These are phyloP conservation scores for Cordyceps javanica DNA, from an alignment of 2,329 filamentous ascomycete species.

Conservation along the genomic window DNA sequence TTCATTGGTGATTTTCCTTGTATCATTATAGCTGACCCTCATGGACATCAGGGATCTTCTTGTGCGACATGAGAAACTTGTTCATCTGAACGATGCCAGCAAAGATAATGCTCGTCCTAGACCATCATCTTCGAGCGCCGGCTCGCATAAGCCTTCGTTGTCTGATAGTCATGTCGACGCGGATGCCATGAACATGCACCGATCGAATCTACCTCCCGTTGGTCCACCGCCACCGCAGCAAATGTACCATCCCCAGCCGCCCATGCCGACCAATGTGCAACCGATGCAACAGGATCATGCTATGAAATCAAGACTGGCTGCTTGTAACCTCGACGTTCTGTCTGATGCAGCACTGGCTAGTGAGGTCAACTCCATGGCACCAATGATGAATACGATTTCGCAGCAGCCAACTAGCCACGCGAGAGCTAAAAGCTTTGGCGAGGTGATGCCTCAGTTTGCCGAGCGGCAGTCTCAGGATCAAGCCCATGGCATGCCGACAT, in stretches of 20 bases:
- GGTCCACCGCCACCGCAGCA: constrained; percentile 19
- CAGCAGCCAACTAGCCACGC: constrained; percentile 35
- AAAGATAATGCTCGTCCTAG: constrained; percentile 47
- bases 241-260: constrained; percentile 18
- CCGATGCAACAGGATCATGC: constrained; percentile 39
- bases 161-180: constrained; percentile 41
- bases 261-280: constrained; percentile 18
- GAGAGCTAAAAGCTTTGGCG: constrained; percentile 44
- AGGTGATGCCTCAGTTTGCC: constrained; percentile 38
- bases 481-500: constrained; percentile 34
- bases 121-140: constrained; percentile 43
- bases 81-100: constrained; percentile 54
- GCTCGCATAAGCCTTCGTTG: constrained; percentile 38
- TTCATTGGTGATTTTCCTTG: constrained; percentile 9
- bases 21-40: constrained; percentile 38
- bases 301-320: constrained; percentile 37
- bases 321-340: constrained; percentile 52
- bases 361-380: constrained; percentile 46
- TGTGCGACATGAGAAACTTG: constrained; percentile 58
- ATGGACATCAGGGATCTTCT: constrained; percentile 60
- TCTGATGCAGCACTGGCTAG: constrained; percentile 56
- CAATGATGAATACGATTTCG: constrained; percentile 40
- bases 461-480: constrained; percentile 44
- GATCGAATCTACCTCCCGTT: constrained; percentile 24
- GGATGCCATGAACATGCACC: constrained; percentile 40